Evolutionary conservation across 140 eudicot species (phyloP).

Genomic region (Senecio squalidus): DNA sequence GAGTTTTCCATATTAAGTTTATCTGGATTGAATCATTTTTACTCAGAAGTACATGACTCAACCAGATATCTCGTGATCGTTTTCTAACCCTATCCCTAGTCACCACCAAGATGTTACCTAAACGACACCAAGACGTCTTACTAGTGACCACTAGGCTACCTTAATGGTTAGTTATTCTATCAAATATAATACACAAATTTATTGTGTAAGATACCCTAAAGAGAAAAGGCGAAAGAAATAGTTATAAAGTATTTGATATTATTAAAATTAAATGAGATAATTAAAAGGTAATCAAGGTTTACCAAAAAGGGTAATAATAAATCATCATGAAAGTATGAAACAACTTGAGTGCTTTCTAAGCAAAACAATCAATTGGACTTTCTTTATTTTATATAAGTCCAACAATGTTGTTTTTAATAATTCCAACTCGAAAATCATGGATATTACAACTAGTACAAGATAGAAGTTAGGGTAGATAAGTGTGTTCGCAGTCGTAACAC

Average conservation of each 20-base stretch:
- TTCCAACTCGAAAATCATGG: not conserved
- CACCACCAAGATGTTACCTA: too few species aligned
- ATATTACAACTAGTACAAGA: not conserved
- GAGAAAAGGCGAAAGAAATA: not conserved
- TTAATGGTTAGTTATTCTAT: too few species aligned
- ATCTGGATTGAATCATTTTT: too few species aligned
- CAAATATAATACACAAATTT: too few species aligned
- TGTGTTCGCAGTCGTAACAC: too few species aligned
- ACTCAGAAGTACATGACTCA: too few species aligned
- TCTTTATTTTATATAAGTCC: not conserved
- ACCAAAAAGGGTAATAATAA: conserved; percentile 19
- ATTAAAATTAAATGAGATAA: conserved; percentile 14
- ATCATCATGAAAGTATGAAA: conserved; percentile 27
- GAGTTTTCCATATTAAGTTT: too few species aligned
- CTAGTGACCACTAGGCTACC: too few species aligned
- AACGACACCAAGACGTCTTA: too few species aligned
- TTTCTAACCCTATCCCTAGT: too few species aligned
- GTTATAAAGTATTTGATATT: not conserved
- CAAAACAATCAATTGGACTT: conserved; percentile 16
- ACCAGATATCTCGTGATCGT: too few species aligned
- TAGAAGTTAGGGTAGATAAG: not conserved
- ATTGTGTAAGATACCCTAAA: not conserved
- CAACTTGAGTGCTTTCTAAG: conserved; percentile 27
- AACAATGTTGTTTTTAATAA: not conserved
- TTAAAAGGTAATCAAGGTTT: conserved; percentile 7